A percentile compares a stretch with the other conserved stretches of the same genome.
phyloP scores from a whole-genome alignment of 169 alveolate species.

The Cryptosporidium ryanae region DNA sequence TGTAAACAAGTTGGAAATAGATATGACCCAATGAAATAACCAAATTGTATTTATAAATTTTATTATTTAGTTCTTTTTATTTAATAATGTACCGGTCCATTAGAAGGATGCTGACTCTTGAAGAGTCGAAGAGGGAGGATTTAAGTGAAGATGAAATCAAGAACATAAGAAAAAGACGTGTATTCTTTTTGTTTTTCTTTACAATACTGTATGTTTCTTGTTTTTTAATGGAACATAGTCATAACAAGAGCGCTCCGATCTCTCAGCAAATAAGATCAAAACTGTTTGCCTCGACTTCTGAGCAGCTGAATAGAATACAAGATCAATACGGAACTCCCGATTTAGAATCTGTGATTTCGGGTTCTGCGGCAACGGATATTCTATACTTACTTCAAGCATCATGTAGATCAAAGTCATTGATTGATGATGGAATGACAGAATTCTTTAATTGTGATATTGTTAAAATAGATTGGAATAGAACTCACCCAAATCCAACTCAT shows the following conservation, averaged over 20 bases:
- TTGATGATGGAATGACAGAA: constrained; percentile 75
- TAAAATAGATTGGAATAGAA: constrained; percentile 70
- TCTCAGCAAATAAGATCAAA: constrained; percentile 66
- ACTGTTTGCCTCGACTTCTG: constrained; percentile 59
- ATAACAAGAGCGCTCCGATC: constrained; percentile 69
- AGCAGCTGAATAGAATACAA: constrained; percentile 65
- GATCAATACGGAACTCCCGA: constrained; percentile 71
- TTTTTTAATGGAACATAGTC: constrained; percentile 59
- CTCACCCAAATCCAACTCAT: constrained; percentile 72
- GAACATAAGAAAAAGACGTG: constrained; percentile 25
- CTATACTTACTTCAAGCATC: constrained; percentile 67
- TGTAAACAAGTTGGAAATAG: no score
- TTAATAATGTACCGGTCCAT: constrained; percentile 40
- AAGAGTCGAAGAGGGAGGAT: constrained; percentile 23
- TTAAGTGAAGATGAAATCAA: constrained; percentile 43
- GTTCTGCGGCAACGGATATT: constrained; percentile 65
- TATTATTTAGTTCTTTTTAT: no score
- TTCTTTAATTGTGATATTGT: constrained; percentile 69
- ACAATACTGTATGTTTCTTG: constrained; percentile 73
- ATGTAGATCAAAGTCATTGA: constrained; percentile 62
- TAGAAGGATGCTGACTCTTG: constrained; percentile 71
- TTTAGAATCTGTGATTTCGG: constrained; percentile 40
- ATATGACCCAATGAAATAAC: no score
- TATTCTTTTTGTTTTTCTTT: constrained; percentile 44
- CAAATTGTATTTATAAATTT: no score